Base-by-base conservation (phyloP, 495 filamentous ascomycete genomes). In the Hyphodiscus hymeniophilus region DNA sequence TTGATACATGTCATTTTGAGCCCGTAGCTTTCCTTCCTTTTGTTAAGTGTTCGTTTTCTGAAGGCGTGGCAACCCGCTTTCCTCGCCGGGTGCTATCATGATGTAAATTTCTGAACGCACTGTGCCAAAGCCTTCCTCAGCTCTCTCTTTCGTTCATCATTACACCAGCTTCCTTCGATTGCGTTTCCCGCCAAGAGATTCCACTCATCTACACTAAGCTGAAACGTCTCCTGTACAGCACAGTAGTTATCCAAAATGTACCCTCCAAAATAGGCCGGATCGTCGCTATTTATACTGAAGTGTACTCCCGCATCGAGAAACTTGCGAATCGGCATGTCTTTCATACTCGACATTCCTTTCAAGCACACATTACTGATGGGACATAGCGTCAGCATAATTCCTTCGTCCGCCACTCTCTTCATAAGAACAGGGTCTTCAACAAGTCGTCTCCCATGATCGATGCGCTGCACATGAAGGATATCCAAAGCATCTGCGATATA, bases 201-300 rank as follows among this genome's bases (percentile, higher is more conserved):
- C 84, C 83, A 87, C 49, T 87, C 81, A 15, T 64, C 56, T 2
- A 76, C 59, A 18, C 57, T 70, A 48, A 89, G 54, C 26, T 67
- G 54, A 62, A 81, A 82, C 16, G 81, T 80, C 49, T 84, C 82
- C 60, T 87, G 79, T 8, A 87, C 80, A 2, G 76, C 79, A 50
- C 78, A 84, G 59, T 84, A 87, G 49, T 85, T 85, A 54, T 84
- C 79, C 45, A 81, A 63, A 46, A 87, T 76, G 60, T 85, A 87
- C 1, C 77, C 81, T 8, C 82, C 82, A 69, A n/a, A 88, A 60
- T 88, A 89, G 12, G 81, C 82, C 43, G 83, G 84, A 58, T 87
- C 84, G 56, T 89, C 81, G 56, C 79, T 81, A 51, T 84, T 84
- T 49, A 85, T 74, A 8, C 75, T 78, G 50, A 85, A 84, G 58